Conservation (phyloP, 257 asterid species). For the Anisodus acutangulus region DNA sequence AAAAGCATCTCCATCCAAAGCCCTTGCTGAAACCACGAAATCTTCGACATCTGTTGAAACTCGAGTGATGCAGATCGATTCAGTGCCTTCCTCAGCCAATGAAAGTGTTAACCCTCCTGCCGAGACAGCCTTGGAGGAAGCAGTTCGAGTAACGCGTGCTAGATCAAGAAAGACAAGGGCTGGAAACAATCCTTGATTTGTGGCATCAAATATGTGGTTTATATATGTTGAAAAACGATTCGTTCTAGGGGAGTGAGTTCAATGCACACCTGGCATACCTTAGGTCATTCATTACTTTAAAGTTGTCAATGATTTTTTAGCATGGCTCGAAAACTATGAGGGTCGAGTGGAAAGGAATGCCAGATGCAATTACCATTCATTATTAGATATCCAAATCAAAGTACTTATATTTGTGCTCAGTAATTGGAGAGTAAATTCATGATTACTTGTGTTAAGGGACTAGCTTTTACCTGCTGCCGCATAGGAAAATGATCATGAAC, state of each 20-base stretch:
- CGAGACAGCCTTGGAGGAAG: constrained; percentile 25
- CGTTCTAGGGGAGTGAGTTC: neutral
- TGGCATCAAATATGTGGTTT: constrained; percentile 6
- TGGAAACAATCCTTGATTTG: constrained; percentile 11
- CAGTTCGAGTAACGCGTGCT: constrained; percentile 28
- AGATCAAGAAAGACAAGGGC: constrained; percentile 29
- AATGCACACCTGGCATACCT: constrained; percentile 19
- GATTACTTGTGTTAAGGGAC: too few relatives aligned
- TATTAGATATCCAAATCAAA: neutral
- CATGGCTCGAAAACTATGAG: constrained; percentile 1
- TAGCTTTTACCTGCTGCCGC: too few relatives aligned
- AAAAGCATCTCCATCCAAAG: constrained; percentile 48
- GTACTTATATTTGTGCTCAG: neutral
- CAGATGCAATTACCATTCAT: constrained; percentile 5
- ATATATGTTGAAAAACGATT: neutral
- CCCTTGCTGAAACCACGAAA: constrained; percentile 42
- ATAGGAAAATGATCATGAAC: neutral
- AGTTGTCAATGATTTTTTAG: constrained; percentile 30
- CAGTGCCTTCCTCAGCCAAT: constrained; percentile 6
- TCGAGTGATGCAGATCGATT: constrained; percentile 28
- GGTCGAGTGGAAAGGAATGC: constrained; percentile 5
- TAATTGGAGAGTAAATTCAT: neutral
- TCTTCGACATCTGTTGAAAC: constrained; percentile 32
- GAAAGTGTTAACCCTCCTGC: constrained; percentile 18
- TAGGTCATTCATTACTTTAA: constrained; percentile 11